Evolutionary conservation across 2,329 filamentous ascomycete genomes (phyloP).

Genomic region (Rasamsonia emersonii): DNA sequence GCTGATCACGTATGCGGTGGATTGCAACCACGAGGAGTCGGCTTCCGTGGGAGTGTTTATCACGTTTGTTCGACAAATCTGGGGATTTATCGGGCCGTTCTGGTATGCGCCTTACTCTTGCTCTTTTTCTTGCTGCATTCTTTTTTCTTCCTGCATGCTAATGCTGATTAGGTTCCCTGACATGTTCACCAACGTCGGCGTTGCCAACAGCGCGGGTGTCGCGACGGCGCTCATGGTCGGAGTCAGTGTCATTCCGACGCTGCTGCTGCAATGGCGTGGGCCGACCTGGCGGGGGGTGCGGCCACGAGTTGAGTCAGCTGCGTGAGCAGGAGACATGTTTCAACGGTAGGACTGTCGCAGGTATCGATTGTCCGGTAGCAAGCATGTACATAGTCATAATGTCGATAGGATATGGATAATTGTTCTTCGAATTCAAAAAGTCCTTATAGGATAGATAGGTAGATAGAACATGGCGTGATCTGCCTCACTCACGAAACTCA

Average conservation of each 20-base stretch:
- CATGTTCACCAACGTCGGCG: conserved; percentile 27
- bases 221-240: conserved; percentile 21
- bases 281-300: too few relatives aligned
- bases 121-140: conserved; percentile 10
- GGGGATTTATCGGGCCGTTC: conserved; percentile 30
- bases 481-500: too few relatives aligned
- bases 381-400: too few relatives aligned
- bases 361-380: too few relatives aligned
- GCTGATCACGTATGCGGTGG: conserved; percentile 49
- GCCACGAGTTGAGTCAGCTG: too few relatives aligned
- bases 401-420: too few relatives aligned
- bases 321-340: too few relatives aligned
- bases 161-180: conserved; percentile 19
- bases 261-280: conserved; percentile 2
- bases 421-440: too few relatives aligned
- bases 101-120: conserved; percentile 16
- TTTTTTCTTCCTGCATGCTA: neutral
- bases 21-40: conserved; percentile 48
- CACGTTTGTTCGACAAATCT: conserved; percentile 44
- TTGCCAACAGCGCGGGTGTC: conserved; percentile 21
- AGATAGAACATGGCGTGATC: too few relatives aligned
- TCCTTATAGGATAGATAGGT: too few relatives aligned
- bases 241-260: conserved; percentile 15
- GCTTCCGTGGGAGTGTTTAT: conserved; percentile 48
- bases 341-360: too few relatives aligned